phyloP scores from a whole-genome alignment of 1,284 basidiomycete species.

The Ustilago nuda region DNA sequence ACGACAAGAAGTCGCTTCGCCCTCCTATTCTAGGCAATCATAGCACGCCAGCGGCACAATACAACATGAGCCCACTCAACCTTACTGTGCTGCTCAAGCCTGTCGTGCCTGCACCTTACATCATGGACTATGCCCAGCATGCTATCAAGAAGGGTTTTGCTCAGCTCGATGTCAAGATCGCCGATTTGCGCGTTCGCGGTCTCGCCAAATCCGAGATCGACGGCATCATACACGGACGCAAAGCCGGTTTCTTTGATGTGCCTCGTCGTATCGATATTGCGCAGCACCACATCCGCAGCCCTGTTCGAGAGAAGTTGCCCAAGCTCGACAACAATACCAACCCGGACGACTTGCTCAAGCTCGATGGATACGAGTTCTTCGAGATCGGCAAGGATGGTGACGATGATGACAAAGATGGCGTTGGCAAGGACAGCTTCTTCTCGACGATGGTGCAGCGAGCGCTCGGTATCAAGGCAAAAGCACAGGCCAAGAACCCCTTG shows the following conservation, averaged over 20 bases:
- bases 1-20: conserved; percentile 21
- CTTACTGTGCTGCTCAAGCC: conserved; percentile 62
- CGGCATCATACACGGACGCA: conserved; percentile 39
- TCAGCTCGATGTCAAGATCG: conserved; percentile 60
- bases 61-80: conserved; percentile 56
- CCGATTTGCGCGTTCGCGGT: conserved; percentile 53
- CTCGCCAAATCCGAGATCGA: conserved; percentile 51
- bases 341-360: conserved; percentile 47
- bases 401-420: conserved; percentile 15
- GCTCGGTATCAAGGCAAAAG: conserved; percentile 60
- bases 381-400: conserved; percentile 51
- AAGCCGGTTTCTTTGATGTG: conserved; percentile 50
- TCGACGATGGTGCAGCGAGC: conserved; percentile 42
- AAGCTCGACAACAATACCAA: conserved; percentile 48
- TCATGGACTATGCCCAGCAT: conserved; percentile 53
- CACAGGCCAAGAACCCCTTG: conserved; percentile 58
- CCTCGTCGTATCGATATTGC: conserved; percentile 54
- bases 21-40: conserved; percentile 52
- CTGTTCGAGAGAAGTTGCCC: conserved; percentile 51
- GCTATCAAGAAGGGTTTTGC: conserved; percentile 51
- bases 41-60: conserved; percentile 51
- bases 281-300: conserved; percentile 48
- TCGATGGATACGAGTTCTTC: conserved; percentile 65
- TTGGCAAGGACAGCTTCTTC: conserved; percentile 10
- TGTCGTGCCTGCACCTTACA: conserved; percentile 54